Percentiles rank a stretch among this genome's conserved stretches.
These are phyloP conservation scores for Linnemannia exigua DNA, from an alignment of 192 early-diverging fungal genomes.

Conservation along the genomic window DNA sequence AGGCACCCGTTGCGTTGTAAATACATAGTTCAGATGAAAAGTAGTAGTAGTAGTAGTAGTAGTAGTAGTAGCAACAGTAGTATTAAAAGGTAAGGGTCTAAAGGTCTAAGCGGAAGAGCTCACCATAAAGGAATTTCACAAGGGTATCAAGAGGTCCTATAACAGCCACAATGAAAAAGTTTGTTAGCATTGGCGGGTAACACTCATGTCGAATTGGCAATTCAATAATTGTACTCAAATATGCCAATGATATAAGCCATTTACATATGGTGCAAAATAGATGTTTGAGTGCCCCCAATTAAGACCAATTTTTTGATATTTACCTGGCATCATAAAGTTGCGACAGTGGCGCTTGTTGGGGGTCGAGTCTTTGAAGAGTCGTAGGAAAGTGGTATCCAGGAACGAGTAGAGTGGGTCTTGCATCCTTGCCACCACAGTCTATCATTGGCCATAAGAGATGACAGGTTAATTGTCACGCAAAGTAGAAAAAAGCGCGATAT, in stretches of 20 bases:
- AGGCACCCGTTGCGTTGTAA: not conserved
- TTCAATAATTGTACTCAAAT: too few relatives aligned
- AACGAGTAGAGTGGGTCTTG: slow-evolving; percentile 46
- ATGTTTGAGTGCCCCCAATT: too few relatives aligned
- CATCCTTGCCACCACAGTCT: slow-evolving; percentile 50
- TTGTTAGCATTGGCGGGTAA: not conserved
- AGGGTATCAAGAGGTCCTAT: slow-evolving; percentile 53
- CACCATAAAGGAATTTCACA: slow-evolving; percentile 46
- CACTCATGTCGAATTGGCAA: too few relatives aligned
- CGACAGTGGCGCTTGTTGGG: slow-evolving; percentile 30
- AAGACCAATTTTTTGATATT: too few relatives aligned
- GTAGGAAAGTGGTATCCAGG: slow-evolving; percentile 41
- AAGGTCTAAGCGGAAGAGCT: slow-evolving; percentile 42
- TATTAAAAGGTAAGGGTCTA: slow-evolving; percentile 14
- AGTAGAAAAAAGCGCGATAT: not conserved
- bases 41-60: not conserved
- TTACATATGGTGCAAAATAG: too few relatives aligned
- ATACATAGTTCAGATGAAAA: not conserved
- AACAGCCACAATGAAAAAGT: not conserved
- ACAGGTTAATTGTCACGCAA: not conserved
- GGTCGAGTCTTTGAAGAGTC: slow-evolving; percentile 31
- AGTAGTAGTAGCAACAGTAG: not conserved
- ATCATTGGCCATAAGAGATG: not conserved
- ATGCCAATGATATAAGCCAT: too few relatives aligned
- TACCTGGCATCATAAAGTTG: slow-evolving; percentile 57